Evolutionary conservation across 805 yeast species (phyloP).

Genomic region (Wickerhamomyces bovis): DNA sequence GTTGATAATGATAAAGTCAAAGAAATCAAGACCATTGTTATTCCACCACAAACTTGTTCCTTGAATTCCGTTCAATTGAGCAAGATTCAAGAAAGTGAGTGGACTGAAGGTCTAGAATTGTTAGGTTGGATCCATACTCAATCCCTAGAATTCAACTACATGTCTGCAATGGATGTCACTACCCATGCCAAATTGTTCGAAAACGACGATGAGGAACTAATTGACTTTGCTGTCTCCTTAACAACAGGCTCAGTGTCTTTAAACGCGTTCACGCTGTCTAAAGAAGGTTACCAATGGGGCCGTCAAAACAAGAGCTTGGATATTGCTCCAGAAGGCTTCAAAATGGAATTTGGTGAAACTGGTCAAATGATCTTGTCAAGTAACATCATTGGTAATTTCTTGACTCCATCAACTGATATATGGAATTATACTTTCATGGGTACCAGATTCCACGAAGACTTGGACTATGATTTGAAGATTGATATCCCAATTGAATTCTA

Average conservation of each 20-base stretch:
- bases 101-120: constrained; percentile 57
- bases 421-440: constrained; percentile 95
- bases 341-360: constrained; percentile 48
- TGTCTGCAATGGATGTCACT: constrained; percentile 68
- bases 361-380: constrained; percentile 73
- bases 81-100: constrained; percentile 45
- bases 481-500: constrained; percentile 81
- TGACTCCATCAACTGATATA: constrained; percentile 75
- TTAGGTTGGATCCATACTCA: constrained; percentile 96
- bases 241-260: constrained; percentile 83
- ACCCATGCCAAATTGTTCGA: constrained; percentile 40
- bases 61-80: constrained; percentile 40
- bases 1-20: constrained; percentile 63
- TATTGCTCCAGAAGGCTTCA: constrained; percentile 61
- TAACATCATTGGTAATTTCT: constrained; percentile 69
- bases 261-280: constrained; percentile 53
- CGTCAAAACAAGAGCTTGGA: constrained; percentile 45
- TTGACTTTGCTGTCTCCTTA: constrained; percentile 62
- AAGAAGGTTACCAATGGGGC: constrained; percentile 81
- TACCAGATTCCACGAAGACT: constrained; percentile 66
- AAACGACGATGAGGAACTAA: constrained; percentile 31
- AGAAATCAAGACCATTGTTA: constrained; percentile 67
- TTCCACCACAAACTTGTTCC: constrained; percentile 87
- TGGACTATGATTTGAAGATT: constrained; percentile 55
- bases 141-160: constrained; percentile 52